A percentile compares a stretch with the other conserved stretches of the same genome.
Evolutionary conservation across 2,329 filamentous ascomycete genomes (phyloP).

Genomic region (Geosmithia putterillii): DNA sequence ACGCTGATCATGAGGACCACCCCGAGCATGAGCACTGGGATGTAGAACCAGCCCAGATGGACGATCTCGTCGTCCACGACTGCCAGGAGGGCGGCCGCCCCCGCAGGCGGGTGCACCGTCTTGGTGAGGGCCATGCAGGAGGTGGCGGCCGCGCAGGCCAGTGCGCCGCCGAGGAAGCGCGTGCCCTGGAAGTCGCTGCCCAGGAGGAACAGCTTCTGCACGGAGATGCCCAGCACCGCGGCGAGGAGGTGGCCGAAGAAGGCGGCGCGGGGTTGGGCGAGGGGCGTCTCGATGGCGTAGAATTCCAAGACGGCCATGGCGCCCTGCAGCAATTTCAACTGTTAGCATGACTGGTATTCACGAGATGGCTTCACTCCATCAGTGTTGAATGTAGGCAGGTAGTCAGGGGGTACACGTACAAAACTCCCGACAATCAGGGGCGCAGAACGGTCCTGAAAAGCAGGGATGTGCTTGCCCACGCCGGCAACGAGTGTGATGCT

Average conservation of each 20-base stretch:
- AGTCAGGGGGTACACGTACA: no score
- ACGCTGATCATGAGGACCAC: constrained; percentile 47
- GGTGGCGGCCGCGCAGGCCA: constrained; percentile 52
- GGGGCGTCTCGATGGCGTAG: constrained; percentile 57
- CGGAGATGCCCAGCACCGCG: constrained; percentile 44
- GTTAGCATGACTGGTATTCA: background rate
- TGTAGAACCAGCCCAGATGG: constrained; percentile 53
- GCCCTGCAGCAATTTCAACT: no score
- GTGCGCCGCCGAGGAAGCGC: constrained; percentile 51
- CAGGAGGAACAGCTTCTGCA: constrained; percentile 54
- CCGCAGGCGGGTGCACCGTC: constrained; percentile 62
- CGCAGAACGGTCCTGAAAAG: constrained; percentile 36
- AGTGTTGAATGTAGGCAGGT: no score
- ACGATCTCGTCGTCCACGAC: constrained; percentile 43
- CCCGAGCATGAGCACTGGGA: constrained; percentile 51
- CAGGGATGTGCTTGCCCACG: constrained; percentile 39
- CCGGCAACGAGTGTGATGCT: constrained; percentile 47
- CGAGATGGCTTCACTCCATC: no score
- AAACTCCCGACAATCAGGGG: constrained; percentile 60
- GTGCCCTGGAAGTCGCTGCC: constrained; percentile 32
- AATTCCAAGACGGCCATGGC: constrained; percentile 68
- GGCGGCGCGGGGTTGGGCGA: constrained; percentile 61
- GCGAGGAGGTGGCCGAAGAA: constrained; percentile 55
- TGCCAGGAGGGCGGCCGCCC: constrained; percentile 60
- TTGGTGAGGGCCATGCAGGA: constrained; percentile 57